A percentile compares a stretch with the other conserved stretches of the same genome.
Conservation (phyloP, 495 filamentous ascomycete species). For the Trichoderma virens region DNA sequence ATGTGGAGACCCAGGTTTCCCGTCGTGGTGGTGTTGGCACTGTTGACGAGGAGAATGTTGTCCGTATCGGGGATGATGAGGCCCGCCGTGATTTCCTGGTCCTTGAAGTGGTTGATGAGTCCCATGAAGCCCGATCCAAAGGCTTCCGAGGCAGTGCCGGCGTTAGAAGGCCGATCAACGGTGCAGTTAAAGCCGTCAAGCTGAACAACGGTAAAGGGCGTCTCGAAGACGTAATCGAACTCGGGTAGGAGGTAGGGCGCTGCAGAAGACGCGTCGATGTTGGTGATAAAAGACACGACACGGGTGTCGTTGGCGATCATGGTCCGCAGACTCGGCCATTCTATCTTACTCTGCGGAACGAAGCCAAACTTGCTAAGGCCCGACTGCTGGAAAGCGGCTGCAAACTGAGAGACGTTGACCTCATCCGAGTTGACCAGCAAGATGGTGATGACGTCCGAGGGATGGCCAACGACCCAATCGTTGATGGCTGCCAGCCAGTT, state of each 20-base stretch:
- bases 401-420: slow-evolving; percentile 41
- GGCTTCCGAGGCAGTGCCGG: slow-evolving; percentile 36
- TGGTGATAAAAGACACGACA: slow-evolving; percentile 56
- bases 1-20: slow-evolving; percentile 55
- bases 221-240: slow-evolving; percentile 67
- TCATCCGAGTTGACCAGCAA: slow-evolving; percentile 62
- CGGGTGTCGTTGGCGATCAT: slow-evolving; percentile 54
- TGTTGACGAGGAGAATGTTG: slow-evolving; percentile 50
- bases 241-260: slow-evolving; percentile 61
- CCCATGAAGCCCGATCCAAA: slow-evolving; percentile 40
- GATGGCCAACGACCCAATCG: slow-evolving; percentile 55
- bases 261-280: slow-evolving; percentile 36
- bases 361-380: slow-evolving; percentile 55
- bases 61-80: slow-evolving; percentile 49
- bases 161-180: slow-evolving; percentile 50
- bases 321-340: slow-evolving; percentile 57
- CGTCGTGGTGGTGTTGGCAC: slow-evolving; percentile 28
- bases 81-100: slow-evolving; percentile 48
- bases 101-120: slow-evolving; percentile 67
- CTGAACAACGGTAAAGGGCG: slow-evolving; percentile 53
- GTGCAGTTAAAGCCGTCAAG: slow-evolving; percentile 47
- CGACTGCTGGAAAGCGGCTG: slow-evolving; percentile 41
- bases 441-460: slow-evolving; percentile 62
- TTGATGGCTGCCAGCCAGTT: slow-evolving; percentile 52
- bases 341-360: slow-evolving; percentile 34